A percentile compares a stretch with the other conserved stretches of the same genome.
phyloP scores from a whole-genome alignment of 108 stramenopile species.

The Cyclostephanos tholiformis region DNA sequence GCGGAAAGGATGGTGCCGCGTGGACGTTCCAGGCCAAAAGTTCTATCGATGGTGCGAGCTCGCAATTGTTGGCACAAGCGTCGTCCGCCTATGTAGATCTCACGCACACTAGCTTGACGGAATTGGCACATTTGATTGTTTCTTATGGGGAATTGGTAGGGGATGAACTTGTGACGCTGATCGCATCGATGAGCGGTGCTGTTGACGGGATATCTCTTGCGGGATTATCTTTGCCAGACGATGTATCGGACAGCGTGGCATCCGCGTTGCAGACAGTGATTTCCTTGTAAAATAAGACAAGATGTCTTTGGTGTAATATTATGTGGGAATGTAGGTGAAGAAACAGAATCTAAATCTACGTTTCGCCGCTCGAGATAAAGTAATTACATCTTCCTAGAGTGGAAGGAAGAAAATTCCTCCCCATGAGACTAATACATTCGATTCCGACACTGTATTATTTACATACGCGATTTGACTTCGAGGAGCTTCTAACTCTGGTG shows the following conservation, averaged over 20 bases:
- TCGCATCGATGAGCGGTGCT: slow-evolving; percentile 8
- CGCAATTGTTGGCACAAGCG: slow-evolving; percentile 34
- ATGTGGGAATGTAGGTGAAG: neutral
- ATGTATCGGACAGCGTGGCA: slow-evolving; percentile 17
- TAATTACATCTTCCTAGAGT: too few relatives aligned
- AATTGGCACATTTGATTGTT: slow-evolving; percentile 29
- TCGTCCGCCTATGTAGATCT: slow-evolving; percentile 28
- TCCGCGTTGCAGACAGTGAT: slow-evolving; percentile 30
- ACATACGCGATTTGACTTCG: too few relatives aligned
- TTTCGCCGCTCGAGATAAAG: too few relatives aligned
- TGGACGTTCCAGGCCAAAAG: slow-evolving; percentile 37
- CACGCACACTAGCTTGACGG: slow-evolving; percentile 31
- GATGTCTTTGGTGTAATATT: neutral
- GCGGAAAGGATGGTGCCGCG: slow-evolving; percentile 32
- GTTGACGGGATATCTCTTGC: neutral
- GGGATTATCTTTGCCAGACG: neutral
- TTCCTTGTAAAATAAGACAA: slow-evolving; percentile 8
- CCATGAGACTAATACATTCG: too few relatives aligned
- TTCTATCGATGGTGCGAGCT: slow-evolving; percentile 15
- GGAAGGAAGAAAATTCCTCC: too few relatives aligned
- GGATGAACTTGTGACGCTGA: slow-evolving; percentile 29
- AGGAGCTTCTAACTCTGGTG: too few relatives aligned
- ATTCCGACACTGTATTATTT: too few relatives aligned
- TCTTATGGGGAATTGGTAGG: slow-evolving; percentile 38
- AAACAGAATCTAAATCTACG: too few relatives aligned